Conservation (phyloP, 108 stramenopile species). For the Cyclotella distinguenda region DNA sequence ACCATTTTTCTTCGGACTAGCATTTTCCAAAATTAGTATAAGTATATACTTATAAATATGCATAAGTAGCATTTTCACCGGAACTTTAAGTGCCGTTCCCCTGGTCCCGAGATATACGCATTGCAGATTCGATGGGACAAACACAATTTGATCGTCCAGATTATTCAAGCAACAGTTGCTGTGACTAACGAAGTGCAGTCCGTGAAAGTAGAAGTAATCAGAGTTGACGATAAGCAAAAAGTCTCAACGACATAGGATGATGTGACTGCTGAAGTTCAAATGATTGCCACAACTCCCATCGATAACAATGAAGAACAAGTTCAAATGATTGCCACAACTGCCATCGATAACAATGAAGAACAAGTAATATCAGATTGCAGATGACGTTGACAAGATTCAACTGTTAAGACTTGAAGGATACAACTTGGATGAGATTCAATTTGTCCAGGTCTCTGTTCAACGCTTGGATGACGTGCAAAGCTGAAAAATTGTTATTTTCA, state of each 20-base stretch:
- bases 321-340: slow-evolving; percentile 75
- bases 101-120: too few species aligned
- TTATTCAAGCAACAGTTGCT: slow-evolving; percentile 60
- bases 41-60: too few species aligned
- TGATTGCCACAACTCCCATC: slow-evolving; percentile 65
- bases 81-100: too few species aligned
- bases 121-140: slow-evolving; percentile 32
- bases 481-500: slow-evolving; percentile 53
- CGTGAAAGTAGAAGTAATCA: slow-evolving; percentile 57
- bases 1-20: too few species aligned
- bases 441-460: slow-evolving; percentile 52
- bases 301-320: slow-evolving; percentile 87
- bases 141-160: slow-evolving; percentile 56
- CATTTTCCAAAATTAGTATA: too few species aligned
- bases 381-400: slow-evolving; percentile 79
- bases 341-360: slow-evolving; percentile 75
- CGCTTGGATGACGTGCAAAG: slow-evolving; percentile 72
- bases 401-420: slow-evolving; percentile 48
- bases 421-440: slow-evolving; percentile 68
- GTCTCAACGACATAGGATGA: slow-evolving; percentile 77
- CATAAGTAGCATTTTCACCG: too few species aligned
- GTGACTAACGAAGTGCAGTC: slow-evolving; percentile 86
- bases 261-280: slow-evolving; percentile 83
- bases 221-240: slow-evolving; percentile 84
- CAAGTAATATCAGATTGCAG: slow-evolving; percentile 62